These are phyloP conservation scores for Pythium chondricola DNA, from an alignment of 352 stramenopile species.

Conservation along the genomic window DNA sequence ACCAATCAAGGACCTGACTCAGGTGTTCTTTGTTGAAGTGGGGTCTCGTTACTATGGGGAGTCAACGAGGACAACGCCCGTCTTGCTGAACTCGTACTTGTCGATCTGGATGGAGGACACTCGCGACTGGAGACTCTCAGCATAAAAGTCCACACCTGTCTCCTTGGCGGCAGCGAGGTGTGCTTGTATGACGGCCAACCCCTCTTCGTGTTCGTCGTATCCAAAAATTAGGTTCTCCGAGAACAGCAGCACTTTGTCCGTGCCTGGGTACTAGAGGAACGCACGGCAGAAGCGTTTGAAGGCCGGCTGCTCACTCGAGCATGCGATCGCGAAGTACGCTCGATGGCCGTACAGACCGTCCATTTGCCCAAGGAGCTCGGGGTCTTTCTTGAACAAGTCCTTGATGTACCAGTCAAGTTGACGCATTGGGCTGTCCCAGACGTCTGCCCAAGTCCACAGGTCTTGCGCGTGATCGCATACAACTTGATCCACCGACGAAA, in stretches of 20 bases:
- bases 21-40: too few species aligned
- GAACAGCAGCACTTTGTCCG: slow-evolving; percentile 8
- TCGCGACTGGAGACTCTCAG: slow-evolving; percentile 10
- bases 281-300: slow-evolving; percentile 11
- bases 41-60: background rate
- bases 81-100: slow-evolving; percentile 14
- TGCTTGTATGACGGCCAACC: slow-evolving; percentile 5
- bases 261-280: slow-evolving; percentile 10
- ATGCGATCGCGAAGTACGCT: slow-evolving; percentile 8
- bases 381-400: slow-evolving; percentile 3
- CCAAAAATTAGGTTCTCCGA: slow-evolving; percentile 9
- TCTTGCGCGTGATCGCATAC: background rate
- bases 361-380: slow-evolving; percentile 4
- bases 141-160: slow-evolving; percentile 8
- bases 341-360: slow-evolving; percentile 8
- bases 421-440: background rate
- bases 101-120: slow-evolving; percentile 15
- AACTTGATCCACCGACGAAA: background rate
- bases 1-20: too few species aligned
- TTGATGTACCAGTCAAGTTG: slow-evolving; percentile 14
- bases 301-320: slow-evolving; percentile 1
- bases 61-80: slow-evolving; percentile 5
- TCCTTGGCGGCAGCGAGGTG: slow-evolving; percentile 4
- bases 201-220: slow-evolving; percentile 3
- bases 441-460: background rate